Conservation (phyloP, 257 asterid species). For the Capsicum baccatum region DNA sequence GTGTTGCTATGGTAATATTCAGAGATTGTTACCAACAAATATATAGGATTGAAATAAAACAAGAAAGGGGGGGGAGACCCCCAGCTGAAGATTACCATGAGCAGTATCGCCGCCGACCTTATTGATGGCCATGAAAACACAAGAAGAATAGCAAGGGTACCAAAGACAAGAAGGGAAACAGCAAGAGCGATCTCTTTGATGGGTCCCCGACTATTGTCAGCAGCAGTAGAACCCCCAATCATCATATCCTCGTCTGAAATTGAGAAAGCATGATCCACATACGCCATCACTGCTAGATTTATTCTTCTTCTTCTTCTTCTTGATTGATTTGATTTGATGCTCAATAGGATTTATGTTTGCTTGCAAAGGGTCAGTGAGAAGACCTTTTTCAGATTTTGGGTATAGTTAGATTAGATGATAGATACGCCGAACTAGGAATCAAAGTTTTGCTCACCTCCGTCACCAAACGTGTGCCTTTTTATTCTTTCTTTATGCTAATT, state of each 20-base stretch:
- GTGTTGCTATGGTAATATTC: too few species aligned
- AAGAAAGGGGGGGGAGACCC: too few species aligned
- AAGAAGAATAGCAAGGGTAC: constrained; percentile 69
- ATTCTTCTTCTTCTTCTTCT: constrained; percentile 8
- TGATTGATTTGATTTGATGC: too few species aligned
- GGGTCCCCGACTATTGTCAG: constrained; percentile 79
- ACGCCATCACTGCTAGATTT: constrained; percentile 55
- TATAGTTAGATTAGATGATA: too few species aligned
- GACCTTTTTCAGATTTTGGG: neutral
- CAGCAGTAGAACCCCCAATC: constrained; percentile 71
- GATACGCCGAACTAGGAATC: too few species aligned
- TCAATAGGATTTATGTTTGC: neutral
- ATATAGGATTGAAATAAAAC: too few species aligned
- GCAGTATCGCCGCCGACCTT: constrained; percentile 91
- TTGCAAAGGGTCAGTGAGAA: constrained; percentile 15
- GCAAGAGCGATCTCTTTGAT: constrained; percentile 97
- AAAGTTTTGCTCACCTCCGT: too few species aligned
- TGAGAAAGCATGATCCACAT: constrained; percentile 97
- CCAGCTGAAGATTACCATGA: constrained; percentile 37
- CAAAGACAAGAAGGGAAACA: constrained; percentile 82
- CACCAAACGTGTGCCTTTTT: too few species aligned
- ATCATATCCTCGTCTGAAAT: constrained; percentile 95
- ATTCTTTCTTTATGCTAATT: too few species aligned
- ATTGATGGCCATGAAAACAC: constrained; percentile 80
- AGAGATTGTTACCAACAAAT: too few species aligned